Evolutionary conservation across 306 rosid genomes (phyloP), one percentile per base, ranked within the genome.

Genomic region (Ormosia emarginata): DNA sequence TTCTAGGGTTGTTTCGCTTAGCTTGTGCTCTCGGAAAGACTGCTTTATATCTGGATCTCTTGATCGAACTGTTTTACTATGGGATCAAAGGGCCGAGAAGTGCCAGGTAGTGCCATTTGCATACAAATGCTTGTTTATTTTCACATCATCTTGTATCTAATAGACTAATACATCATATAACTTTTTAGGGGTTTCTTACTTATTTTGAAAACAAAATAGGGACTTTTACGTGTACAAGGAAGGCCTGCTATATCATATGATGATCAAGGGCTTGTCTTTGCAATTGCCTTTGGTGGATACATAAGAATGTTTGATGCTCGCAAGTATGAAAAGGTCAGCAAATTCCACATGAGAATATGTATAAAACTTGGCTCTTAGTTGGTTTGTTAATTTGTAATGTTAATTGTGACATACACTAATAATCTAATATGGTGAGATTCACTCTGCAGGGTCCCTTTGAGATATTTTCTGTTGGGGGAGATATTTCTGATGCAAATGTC

Each of bases 31-130:
- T 61, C 94, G 89, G 71, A 90, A 87, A 74, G 97, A 95, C 55
- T 95, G 97, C 67, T 95, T 95, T 83, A 93, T 93, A 85, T 95
- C 98, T 17, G 97, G 98, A 32, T 95, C 98, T 69, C 92, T 95
- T 47, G 98, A 95, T 86, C 87, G 97, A 87, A 93, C 97, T 72
- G 97, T 93, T 69, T 83, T 95, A 81, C 93, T 95, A 40, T 93
- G 98, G 98, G 98, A 95, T 84, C 98, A 95, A 83, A 89, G 95
- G 74, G 94, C 91, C 3, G 97, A 95, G 73, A 95, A 95, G 82
- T 93, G 97, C 79, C 98, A 91, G 98, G 98, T 95, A 67, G 83
- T 72, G 62, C 61, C 65, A 74, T 81, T 43, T 72, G 66, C 68
- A 68, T 63, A 6, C 52, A 44, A 12, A 17, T 65, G 62, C 73